Evolutionary conservation across 2,329 filamentous ascomycete species (phyloP).

Genomic region (Cladosporium sp.): DNA sequence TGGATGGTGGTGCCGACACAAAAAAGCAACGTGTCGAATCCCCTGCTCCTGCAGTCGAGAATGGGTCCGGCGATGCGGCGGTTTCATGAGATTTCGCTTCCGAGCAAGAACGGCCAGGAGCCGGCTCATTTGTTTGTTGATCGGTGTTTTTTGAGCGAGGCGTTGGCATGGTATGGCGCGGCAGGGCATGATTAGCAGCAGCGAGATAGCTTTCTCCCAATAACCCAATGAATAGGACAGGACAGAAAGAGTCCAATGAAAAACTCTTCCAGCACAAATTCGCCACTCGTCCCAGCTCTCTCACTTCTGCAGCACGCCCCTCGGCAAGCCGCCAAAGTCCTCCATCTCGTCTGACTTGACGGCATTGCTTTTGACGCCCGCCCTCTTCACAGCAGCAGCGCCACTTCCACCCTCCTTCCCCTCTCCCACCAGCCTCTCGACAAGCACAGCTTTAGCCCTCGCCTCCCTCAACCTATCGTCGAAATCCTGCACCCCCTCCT

Average conservation of each 20-base stretch:
- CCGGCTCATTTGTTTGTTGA: slow-evolving; percentile 1
- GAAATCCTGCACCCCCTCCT: slow-evolving; percentile 86
- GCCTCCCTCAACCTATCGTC: slow-evolving; percentile 86
- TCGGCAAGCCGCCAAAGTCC: slow-evolving; percentile 36
- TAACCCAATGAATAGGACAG: neutral
- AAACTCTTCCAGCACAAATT: neutral
- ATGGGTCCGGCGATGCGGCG: neutral
- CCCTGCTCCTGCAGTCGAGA: slow-evolving; percentile 13
- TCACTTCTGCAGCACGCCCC: slow-evolving; percentile 9
- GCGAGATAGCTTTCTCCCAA: slow-evolving; percentile 8
- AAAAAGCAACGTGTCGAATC: slow-evolving; percentile 44
- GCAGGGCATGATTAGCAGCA: neutral
- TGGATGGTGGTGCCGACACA: slow-evolving; percentile 39
- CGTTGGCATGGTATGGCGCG: slow-evolving; percentile 12
- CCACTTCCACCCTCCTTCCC: slow-evolving; percentile 35
- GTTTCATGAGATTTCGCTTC: slow-evolving; percentile 14
- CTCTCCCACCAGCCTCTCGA: slow-evolving; percentile 68
- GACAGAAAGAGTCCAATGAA: neutral
- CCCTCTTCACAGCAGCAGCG: slow-evolving; percentile 23
- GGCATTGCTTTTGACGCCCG: slow-evolving; percentile 29
- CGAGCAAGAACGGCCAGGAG: neutral
- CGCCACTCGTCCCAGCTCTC: neutral
- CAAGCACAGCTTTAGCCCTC: slow-evolving; percentile 78
- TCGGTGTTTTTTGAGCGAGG: slow-evolving; percentile 12
- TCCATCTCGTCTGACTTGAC: slow-evolving; percentile 37